Conservation (phyloP, 2,329 filamentous ascomycete genomes). For the Orbilia ellipsospora region DNA sequence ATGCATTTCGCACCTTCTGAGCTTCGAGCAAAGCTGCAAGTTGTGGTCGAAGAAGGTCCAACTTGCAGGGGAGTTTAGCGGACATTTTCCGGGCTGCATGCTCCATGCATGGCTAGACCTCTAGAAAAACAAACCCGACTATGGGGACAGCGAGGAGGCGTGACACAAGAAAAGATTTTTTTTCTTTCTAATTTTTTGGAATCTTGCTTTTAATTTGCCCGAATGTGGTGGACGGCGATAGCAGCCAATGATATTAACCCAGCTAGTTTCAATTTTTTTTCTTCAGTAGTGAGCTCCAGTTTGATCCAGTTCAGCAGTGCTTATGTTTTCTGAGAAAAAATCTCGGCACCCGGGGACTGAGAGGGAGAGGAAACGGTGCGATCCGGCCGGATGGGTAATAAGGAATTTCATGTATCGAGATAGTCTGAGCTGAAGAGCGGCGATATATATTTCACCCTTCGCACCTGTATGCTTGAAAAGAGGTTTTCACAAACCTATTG, state of each 20-base stretch:
- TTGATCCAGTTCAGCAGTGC: conserved; percentile 22
- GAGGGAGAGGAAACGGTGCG: conserved; percentile 1
- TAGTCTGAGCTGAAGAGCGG: conserved; percentile 14
- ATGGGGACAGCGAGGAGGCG: conserved; percentile 13
- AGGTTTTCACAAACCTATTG: not conserved
- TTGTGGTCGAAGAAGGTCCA: too few relatives aligned
- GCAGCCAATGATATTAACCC: not conserved
- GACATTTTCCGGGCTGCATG: conserved; percentile 32
- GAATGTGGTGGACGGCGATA: conserved; percentile 43
- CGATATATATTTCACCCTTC: conserved; percentile 48
- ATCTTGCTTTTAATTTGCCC: conserved; percentile 25
- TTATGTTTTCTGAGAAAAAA: not conserved
- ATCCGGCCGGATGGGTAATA: conserved; percentile 10
- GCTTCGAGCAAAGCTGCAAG: too few relatives aligned
- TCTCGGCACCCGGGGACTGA: conserved; percentile 3
- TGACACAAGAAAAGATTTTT: conserved; percentile 32
- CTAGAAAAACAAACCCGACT: too few relatives aligned
- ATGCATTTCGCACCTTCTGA: too few relatives aligned
- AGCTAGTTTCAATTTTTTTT: not conserved
- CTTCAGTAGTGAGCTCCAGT: not conserved
- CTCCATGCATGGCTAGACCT: not conserved
- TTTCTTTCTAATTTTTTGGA: conserved; percentile 1
- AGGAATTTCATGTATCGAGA: not conserved
- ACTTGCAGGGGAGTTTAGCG: not conserved
- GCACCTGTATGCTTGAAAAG: not conserved